These are phyloP conservation scores for Talaromyces pinophilus DNA, from an alignment of 2,329 filamentous ascomycete genomes.

Conservation along the genomic window DNA sequence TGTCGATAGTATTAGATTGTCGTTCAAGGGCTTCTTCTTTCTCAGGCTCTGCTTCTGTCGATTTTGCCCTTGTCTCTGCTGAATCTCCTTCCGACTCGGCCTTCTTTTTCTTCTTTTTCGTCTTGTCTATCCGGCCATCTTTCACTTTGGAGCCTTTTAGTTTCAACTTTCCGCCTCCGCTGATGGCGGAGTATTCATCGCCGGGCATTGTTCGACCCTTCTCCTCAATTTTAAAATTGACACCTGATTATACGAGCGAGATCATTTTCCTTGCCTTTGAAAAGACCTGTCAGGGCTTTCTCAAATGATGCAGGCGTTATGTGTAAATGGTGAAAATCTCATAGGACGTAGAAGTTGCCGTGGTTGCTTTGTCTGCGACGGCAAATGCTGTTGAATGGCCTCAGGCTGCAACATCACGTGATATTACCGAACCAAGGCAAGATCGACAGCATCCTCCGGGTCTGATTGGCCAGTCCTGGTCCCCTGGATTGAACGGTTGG, in stretches of 20 bases:
- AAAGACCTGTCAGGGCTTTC: not conserved
- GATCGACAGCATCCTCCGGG: not conserved
- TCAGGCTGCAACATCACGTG: slow-evolving; percentile 6
- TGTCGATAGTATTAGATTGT: slow-evolving; percentile 8
- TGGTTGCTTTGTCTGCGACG: not conserved
- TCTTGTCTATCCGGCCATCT: slow-evolving; percentile 47
- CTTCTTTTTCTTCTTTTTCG: slow-evolving; percentile 53
- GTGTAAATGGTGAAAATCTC: not conserved
- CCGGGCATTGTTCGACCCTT: slow-evolving; percentile 22
- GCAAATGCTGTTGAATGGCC: not conserved
- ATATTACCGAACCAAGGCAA: not conserved
- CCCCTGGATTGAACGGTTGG: slow-evolving; percentile 10
- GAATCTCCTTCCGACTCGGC: slow-evolving; percentile 22
- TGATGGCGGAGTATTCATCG: slow-evolving; percentile 69
- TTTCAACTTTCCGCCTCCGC: slow-evolving; percentile 74
- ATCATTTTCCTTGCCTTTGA: not conserved
- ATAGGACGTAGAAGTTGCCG: not conserved
- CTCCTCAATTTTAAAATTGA: not conserved
- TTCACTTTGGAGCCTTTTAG: slow-evolving; percentile 75
- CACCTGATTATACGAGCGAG: not conserved
- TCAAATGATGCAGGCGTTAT: not conserved
- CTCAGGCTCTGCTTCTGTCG: not conserved
- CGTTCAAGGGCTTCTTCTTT: slow-evolving; percentile 24
- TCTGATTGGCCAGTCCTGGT: not conserved
- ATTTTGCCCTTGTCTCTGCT: not conserved